A percentile compares a stretch with the other conserved stretches of the same genome.
Evolutionary conservation across 2,329 filamentous ascomycete species (phyloP).

Genomic region (Pseudocercospora fuligena): DNA sequence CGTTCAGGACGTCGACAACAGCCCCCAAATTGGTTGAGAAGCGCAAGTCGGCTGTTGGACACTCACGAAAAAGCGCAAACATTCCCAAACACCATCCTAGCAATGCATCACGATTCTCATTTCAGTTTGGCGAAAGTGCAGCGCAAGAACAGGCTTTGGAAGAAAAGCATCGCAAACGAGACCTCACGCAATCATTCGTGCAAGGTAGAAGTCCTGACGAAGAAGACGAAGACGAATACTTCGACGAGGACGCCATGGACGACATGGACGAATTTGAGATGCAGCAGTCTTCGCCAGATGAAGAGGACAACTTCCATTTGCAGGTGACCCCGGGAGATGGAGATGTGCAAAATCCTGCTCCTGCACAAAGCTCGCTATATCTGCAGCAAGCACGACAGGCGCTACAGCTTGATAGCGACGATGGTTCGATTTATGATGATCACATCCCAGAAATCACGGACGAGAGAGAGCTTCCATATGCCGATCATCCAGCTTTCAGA

Average conservation of each 20-base stretch:
- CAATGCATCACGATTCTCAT: conserved; percentile 79
- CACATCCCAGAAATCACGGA: conserved; percentile 27
- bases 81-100: conserved; percentile 58
- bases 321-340: conserved; percentile 14
- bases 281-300: conserved; percentile 22
- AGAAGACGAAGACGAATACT: conserved; percentile 43
- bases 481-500: conserved; percentile 38
- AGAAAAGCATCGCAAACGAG: conserved; percentile 61
- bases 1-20: conserved; percentile 20
- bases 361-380: conserved; percentile 25
- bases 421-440: conserved; percentile 48
- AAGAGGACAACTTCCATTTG: conserved; percentile 1
- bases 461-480: conserved; percentile 35
- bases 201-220: conserved; percentile 30
- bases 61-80: conserved; percentile 29
- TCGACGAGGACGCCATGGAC: conserved; percentile 49
- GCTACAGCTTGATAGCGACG: conserved; percentile 23
- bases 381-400: conserved; percentile 30
- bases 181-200: conserved; percentile 19
- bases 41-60: conserved; percentile 37
- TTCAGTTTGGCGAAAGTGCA: conserved; percentile 73
- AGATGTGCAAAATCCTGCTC: conserved; percentile 5
- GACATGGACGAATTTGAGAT: conserved; percentile 54
- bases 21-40: conserved; percentile 37
- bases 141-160: conserved; percentile 71